Evolutionary conservation across 1,139 yeast genomes (phyloP), one percentile per base, ranked within the genome.

Genomic region (Blastobotrys niveus): DNA sequence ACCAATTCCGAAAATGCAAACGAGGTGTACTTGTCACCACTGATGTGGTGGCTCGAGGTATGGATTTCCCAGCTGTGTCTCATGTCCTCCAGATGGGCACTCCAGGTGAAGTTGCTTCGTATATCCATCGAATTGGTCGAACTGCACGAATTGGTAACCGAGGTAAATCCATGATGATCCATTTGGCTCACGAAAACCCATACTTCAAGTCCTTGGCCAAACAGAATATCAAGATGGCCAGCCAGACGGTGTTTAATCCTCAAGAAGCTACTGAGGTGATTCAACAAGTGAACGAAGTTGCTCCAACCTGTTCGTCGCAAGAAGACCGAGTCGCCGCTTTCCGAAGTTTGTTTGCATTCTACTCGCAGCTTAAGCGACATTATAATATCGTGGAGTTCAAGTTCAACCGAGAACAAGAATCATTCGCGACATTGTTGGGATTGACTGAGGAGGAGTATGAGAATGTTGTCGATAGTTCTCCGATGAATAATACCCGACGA

Each of bases 21-120:
- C 65, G 69, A 22, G 82, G 85, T 46, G 60, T 89, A 34, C 71
- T 89, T 46, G 76, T 89, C 41, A 82, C 94, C 38, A 86, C 96
- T 1, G 95, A 89, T 66, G 96, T 91, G 45, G 95, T 91, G 52
- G 96, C 97, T 2, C 80, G 97, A 68, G 97, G 98, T 58, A 80
- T 91, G 80, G 96, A 88, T 68, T 84, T 88, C 73, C 89, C 88
- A 40, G 79, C 78, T 56, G 93, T 91, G 27, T 68, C 85, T 22
- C 83, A 85, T 57, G 96, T 88, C 44, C 68, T 83, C 58, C 96
- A 88, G 67, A 64, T 84, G 47, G 82, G 87, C 53, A 74, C 82
- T n/a, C 86, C 93, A 52, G 66, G 73, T 37, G 87, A 82, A 47
- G 67, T 81, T 30, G 79, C 89, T 14, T 82, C 84, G 52, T 89